Base-by-base conservation (phyloP, 176 grass and related monocot genomes). In the Hyparrhenia diplandra region DNA sequence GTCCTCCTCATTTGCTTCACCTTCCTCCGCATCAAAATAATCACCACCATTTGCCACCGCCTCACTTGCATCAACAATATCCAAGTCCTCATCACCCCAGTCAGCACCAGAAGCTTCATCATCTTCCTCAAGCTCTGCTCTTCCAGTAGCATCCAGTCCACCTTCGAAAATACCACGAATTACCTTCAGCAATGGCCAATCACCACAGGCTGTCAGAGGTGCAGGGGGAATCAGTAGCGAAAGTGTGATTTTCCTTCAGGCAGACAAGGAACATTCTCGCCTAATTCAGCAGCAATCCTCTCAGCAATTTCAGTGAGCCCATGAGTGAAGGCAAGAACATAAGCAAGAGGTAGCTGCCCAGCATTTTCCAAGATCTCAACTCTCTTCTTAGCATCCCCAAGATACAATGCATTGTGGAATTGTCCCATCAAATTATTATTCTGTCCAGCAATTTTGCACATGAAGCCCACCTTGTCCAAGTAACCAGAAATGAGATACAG, bases 131-230 rank as follows among this genome's bases (percentile, higher is more conserved):
- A 82, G 59, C 10, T 71, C 92, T 75, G 80, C 78, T 76, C 82
- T 89, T 45, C 89, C 89, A 82, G 86, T 74, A 78, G 69, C 79
- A 80, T 97, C 94, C 12, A 97, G 82, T 21, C 89, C 91, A 75
- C 85, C 91, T 62, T 94, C 94, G 32, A 97, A 97, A 54, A 97
- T 88, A 85, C 94, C 94, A 81, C 87, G 87, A 91, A 94, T 94
- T 25, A 97, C 94, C 80, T 75, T 89, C 75, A 94, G 49, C 67
- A 97, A 89, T 73, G 94, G 91, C 94, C 94, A 97, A 73, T 97
- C 89, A 49, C 78, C 87, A 79, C 79, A 69, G 27, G 86, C 73
- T 13, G 63, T 90, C 3, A 97, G 71, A 45, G 94, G 89, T 8
- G 84, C 68, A 81, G 89, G 91, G 23, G 94, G 94, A 18, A 91